Evolutionary conservation across 2,329 filamentous ascomycete species (phyloP).

Genomic region (Phialemoniopsis sp.): DNA sequence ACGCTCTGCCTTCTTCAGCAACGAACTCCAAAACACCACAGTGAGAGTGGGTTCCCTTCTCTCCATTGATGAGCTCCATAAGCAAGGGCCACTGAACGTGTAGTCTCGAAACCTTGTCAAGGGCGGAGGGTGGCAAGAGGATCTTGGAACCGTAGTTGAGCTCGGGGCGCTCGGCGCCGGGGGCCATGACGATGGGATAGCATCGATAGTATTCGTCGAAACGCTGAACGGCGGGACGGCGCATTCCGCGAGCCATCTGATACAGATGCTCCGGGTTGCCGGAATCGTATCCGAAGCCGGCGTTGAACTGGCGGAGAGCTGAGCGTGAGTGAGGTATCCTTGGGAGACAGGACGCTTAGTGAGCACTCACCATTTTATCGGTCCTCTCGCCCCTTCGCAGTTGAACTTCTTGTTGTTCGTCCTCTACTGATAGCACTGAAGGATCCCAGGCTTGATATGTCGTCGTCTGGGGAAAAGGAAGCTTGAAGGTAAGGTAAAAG

Average conservation of each 20-base stretch:
- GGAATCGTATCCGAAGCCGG: conserved; percentile 40
- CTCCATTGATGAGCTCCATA: conserved; percentile 91
- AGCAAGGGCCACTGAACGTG: conserved; percentile 97
- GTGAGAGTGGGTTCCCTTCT: conserved; percentile 76
- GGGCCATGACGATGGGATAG: conserved; percentile 93
- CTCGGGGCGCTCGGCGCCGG: conserved; percentile 80
- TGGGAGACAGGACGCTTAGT: too few species aligned
- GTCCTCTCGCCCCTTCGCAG: too few species aligned
- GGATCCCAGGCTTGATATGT: too few species aligned
- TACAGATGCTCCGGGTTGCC: conserved; percentile 43
- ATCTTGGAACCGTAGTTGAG: conserved; percentile 98
- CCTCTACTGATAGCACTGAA: too few species aligned
- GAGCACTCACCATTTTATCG: conserved; percentile 14
- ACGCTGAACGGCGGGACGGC: conserved; percentile 58
- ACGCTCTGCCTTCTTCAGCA: conserved; percentile 93
- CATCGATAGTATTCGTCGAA: conserved; percentile 99
- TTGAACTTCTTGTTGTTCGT: too few species aligned
- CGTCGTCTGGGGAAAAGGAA: too few species aligned
- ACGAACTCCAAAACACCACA: conserved; percentile 96
- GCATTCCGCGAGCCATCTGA: conserved; percentile 41
- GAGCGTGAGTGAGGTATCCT: conserved; percentile 1
- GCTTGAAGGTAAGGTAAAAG: too few species aligned
- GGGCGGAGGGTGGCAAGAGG: conserved; percentile 89
- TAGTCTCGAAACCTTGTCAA: conserved; percentile 93
- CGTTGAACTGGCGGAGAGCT: conserved; percentile 21